Evolutionary conservation across 345 rosid genomes (phyloP).

Genomic region (Gossypium longicalyx): DNA sequence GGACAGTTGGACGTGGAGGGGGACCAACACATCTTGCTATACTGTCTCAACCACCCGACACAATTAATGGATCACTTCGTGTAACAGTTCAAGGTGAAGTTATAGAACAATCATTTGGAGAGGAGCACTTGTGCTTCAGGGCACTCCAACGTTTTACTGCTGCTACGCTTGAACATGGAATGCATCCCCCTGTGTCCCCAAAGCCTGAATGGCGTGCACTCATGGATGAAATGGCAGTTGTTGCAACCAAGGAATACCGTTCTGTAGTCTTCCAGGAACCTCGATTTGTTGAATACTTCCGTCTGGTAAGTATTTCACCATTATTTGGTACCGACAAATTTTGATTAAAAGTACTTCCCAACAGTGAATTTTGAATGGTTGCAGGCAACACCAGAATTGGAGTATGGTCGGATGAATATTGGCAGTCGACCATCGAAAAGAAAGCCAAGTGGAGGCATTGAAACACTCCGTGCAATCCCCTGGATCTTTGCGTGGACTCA

Average conservation of each 20-base stretch:
- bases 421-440: slow-evolving; percentile 94
- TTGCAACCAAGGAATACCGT: slow-evolving; percentile 82
- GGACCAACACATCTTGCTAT: slow-evolving; percentile 98
- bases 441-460: slow-evolving; percentile 96
- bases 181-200: slow-evolving; percentile 93
- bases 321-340: neutral
- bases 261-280: slow-evolving; percentile 89
- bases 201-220: slow-evolving; percentile 95
- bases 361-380: neutral
- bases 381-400: slow-evolving; percentile 93
- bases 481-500: slow-evolving; percentile 99
- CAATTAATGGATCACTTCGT: slow-evolving; percentile 79
- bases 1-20: slow-evolving; percentile 96
- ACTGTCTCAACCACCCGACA: slow-evolving; percentile 95
- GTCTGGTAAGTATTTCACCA: slow-evolving; percentile 52
- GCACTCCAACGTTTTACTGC: slow-evolving; percentile 94
- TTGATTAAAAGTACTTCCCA: neutral
- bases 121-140: slow-evolving; percentile 86
- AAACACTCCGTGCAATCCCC: slow-evolving; percentile 92
- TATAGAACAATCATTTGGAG: slow-evolving; percentile 88
- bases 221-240: slow-evolving; percentile 89
- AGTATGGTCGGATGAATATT: slow-evolving; percentile 97
- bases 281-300: slow-evolving; percentile 89
- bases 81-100: slow-evolving; percentile 98
- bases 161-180: slow-evolving; percentile 93